phyloP scores from a whole-genome alignment of 1,284 basidiomycete genomes.

The Moesziomyces sp. region DNA sequence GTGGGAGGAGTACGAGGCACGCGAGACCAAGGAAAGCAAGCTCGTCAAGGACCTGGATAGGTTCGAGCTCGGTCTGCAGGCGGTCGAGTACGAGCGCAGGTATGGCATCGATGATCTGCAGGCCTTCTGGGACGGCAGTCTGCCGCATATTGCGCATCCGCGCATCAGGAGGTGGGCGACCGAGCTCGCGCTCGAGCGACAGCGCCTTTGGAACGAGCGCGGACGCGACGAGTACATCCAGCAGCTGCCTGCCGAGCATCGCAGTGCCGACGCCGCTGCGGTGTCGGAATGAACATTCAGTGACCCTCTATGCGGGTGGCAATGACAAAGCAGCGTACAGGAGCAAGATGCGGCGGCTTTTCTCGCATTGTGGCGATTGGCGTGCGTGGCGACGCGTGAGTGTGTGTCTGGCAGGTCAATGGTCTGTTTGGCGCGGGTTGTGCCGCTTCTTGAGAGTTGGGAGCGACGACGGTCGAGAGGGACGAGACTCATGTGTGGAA shows the following conservation, averaged over 20 bases:
- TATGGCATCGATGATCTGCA: slow-evolving; percentile 61
- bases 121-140: slow-evolving; percentile 56
- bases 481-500: too few species aligned
- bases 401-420: too few species aligned
- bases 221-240: slow-evolving; percentile 35
- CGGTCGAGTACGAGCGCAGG: slow-evolving; percentile 70
- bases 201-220: slow-evolving; percentile 42
- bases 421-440: too few species aligned
- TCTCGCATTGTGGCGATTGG: too few species aligned
- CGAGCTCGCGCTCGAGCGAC: slow-evolving; percentile 48
- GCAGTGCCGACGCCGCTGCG: too few species aligned
- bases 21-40: slow-evolving; percentile 81
- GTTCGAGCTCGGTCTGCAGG: slow-evolving; percentile 85
- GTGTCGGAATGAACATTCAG: too few species aligned
- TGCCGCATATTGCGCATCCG: slow-evolving; percentile 48
- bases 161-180: slow-evolving; percentile 49
- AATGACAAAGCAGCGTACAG: too few species aligned
- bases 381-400: too few species aligned
- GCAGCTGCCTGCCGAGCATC: neutral
- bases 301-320: too few species aligned
- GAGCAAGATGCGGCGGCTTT: too few species aligned
- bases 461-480: too few species aligned
- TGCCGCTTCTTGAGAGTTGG: too few species aligned
- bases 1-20: slow-evolving; percentile 94
- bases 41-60: slow-evolving; percentile 97